Evolutionary conservation across 163 green algal genomes (phyloP).

Genomic region (Prototheca cutis): DNA sequence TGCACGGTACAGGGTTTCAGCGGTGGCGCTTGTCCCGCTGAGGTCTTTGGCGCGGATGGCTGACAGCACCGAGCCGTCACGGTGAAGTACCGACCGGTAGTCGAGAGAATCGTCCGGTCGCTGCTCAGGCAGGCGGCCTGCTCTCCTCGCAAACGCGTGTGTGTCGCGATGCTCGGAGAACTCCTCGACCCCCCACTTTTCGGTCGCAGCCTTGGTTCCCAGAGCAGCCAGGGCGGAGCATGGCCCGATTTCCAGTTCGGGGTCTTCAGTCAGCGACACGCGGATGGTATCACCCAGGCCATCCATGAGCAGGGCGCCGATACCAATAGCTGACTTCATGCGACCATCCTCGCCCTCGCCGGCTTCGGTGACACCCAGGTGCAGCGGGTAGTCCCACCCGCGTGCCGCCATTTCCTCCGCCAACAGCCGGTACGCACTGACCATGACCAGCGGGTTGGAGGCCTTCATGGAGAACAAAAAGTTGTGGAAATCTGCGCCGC

Average conservation of each 20-base stretch:
- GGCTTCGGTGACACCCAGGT: slow-evolving; percentile 88
- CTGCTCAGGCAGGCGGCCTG: slow-evolving; percentile 71
- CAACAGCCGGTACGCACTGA: slow-evolving; percentile 36
- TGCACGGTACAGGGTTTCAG: slow-evolving; percentile 58
- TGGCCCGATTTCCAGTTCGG: slow-evolving; percentile 93
- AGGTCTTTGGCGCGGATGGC: slow-evolving; percentile 39
- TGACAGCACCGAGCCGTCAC: slow-evolving; percentile 86
- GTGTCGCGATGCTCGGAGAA: slow-evolving; percentile 86
- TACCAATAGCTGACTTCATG: slow-evolving; percentile 98
- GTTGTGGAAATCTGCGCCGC: slow-evolving; percentile 98
- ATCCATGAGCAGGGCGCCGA: slow-evolving; percentile 86
- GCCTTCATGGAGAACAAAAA: slow-evolving; percentile 99
- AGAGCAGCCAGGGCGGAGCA: slow-evolving; percentile 74
- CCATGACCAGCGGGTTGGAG: slow-evolving; percentile 76
- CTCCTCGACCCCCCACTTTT: slow-evolving; percentile 47
- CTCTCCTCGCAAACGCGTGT: slow-evolving; percentile 73
- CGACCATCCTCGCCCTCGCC: slow-evolving; percentile 94
- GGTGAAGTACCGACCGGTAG: slow-evolving; percentile 74
- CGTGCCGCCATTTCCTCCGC: slow-evolving; percentile 80
- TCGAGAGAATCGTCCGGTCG: slow-evolving; percentile 62
- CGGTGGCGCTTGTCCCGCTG: slow-evolving; percentile 13
- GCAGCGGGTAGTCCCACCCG: slow-evolving; percentile 96
- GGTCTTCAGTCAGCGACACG: slow-evolving; percentile 93
- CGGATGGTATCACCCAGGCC: slow-evolving; percentile 97
- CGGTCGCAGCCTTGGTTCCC: slow-evolving; percentile 24